Base-by-base conservation (phyloP, 2,329 filamentous ascomycete genomes). In the Fonsecaea erecta region DNA sequence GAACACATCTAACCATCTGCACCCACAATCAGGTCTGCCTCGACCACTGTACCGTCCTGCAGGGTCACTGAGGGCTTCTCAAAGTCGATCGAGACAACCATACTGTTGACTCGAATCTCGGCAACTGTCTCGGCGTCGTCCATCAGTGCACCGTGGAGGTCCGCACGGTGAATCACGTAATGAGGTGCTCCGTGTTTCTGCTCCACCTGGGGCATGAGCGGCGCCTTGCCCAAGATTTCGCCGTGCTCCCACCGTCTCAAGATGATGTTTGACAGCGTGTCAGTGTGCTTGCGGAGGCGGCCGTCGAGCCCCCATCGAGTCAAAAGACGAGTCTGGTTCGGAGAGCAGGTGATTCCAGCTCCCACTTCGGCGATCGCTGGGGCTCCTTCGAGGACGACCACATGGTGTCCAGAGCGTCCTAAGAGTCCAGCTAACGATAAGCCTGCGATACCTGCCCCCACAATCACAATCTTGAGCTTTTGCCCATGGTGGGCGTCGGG, bases 91-190 rank as follows among this genome's bases (percentile, higher is more conserved):
- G 37, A 28, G 8, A 52, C 43, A 3, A 60, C 56, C 24, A 24
- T 68, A 70, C 57, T 74, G 67, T 46, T 71, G 71, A 14, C 64
- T 43, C 5, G 48, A 60, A 16, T 71, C 68, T 53, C 63, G 40
- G 32, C 60, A 65, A 43, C 64, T 48, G 34, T 63, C 71, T 32
- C 61, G 32, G 56, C 72, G 61, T 12, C 51, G 66, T 26, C 64
- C 16, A 72, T 60, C 2, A 74, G 63, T 28, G 61, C 60, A 28
- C 62, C 62, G n/a, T 71, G 53, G 4, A 73, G 65, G 60, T 75
- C 72, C 11, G 72, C 72, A 16, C 73, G 71, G 63, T 75, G 73
- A 18, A 74, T 69, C 52, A 73, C 70, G 58, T 73, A 73, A 59
- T 71, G 71, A 6, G 72, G 71, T 2, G 71, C 71, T 1, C 73